Evolutionary conservation across 306 rosid genomes (phyloP).

Genomic region (Corylus heterophylla): DNA sequence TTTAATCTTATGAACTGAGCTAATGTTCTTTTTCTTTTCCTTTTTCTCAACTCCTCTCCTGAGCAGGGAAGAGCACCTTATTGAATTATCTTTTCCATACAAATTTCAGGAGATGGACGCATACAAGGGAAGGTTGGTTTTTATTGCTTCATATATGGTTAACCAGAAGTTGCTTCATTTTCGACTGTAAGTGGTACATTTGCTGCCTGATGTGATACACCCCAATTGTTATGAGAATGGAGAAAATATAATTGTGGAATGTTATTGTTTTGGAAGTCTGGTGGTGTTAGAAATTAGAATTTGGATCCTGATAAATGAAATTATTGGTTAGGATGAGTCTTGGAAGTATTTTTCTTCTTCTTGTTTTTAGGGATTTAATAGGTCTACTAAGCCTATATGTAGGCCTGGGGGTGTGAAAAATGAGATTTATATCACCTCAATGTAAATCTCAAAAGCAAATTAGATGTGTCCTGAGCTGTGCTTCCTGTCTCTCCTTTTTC

Average conservation of each 20-base stretch:
- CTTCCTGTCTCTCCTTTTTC: background rate
- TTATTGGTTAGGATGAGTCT: background rate
- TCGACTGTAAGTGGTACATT: background rate
- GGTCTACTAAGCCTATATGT: background rate
- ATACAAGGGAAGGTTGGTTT: conserved; percentile 73
- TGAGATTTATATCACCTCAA: no score
- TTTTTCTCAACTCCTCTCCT: background rate
- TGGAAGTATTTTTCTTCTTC: no score
- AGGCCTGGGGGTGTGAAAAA: background rate
- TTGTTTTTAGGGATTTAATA: background rate
- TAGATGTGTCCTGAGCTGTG: no score
- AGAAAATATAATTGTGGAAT: background rate
- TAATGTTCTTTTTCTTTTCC: conserved; percentile 2
- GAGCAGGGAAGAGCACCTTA: conserved; percentile 89
- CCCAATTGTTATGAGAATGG: background rate
- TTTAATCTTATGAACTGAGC: background rate
- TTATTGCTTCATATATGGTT: background rate
- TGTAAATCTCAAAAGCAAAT: no score
- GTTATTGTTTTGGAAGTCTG: background rate
- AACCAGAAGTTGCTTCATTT: background rate
- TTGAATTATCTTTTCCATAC: conserved; percentile 84
- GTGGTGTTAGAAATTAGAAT: background rate
- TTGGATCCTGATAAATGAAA: background rate
- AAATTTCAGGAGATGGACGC: conserved; percentile 96
- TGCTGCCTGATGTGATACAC: background rate